phyloP scores from a whole-genome alignment of 202 grass and related monocot species.

The Carex arenaria region DNA sequence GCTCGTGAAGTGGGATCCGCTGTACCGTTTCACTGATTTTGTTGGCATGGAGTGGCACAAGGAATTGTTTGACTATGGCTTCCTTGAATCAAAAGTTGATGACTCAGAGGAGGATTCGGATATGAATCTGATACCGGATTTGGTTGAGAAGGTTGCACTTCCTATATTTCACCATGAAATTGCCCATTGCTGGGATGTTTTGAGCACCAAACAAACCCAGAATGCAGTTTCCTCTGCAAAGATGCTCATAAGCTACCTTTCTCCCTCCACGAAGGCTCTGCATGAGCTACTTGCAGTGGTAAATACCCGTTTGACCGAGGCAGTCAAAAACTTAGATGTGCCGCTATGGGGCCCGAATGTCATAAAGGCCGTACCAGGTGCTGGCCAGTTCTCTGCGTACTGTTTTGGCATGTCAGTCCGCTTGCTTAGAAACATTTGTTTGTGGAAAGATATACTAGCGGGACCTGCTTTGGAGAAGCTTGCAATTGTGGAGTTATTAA shows the following conservation, averaged over 20 bases:
- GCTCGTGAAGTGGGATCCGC: conserved; percentile 94
- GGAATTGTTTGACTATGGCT: conserved; percentile 62
- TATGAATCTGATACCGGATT: conserved; percentile 50
- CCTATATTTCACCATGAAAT: conserved; percentile 89
- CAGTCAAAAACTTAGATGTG: conserved; percentile 48
- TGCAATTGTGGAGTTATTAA: conserved; percentile 69
- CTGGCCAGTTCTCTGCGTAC: conserved; percentile 60
- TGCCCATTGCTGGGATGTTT: conserved; percentile 77
- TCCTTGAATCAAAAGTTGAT: conserved; percentile 17
- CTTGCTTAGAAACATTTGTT: conserved; percentile 73
- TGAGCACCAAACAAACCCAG: conserved; percentile 64
- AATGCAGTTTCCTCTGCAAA: conserved; percentile 51
- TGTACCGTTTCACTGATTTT: conserved; percentile 53
- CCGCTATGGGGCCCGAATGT: conserved; percentile 77
- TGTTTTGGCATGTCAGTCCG: conserved; percentile 76
- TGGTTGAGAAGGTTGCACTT: conserved; percentile 95
- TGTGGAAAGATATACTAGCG: conserved; percentile 82
- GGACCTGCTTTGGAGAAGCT: conserved; percentile 64
- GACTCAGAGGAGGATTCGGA: conserved; percentile 45
- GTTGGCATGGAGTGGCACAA: conserved; percentile 76
- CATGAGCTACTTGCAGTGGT: conserved; percentile 59
- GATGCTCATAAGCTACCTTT: conserved; percentile 66
- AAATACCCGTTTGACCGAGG: conserved; percentile 47
- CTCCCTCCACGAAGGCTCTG: conserved; percentile 51
- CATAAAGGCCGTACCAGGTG: conserved; percentile 66